Evolutionary conservation across 169 alveolate species (phyloP).

Genomic region (Babesia divergens): DNA sequence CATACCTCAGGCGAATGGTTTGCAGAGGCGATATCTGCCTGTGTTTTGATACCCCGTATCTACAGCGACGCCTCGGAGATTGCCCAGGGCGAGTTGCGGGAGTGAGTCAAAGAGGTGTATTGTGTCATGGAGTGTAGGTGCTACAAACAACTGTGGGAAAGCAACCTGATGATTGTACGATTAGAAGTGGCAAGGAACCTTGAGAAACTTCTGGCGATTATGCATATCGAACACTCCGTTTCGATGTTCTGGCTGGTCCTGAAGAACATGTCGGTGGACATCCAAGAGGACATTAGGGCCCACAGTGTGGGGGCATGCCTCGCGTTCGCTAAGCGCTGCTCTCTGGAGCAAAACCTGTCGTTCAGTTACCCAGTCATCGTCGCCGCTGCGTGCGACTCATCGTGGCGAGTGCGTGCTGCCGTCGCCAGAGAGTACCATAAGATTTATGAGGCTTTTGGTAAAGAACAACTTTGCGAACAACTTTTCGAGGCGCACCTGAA

Average conservation of each 20-base stretch:
- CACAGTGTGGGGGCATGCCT: conserved; percentile 55
- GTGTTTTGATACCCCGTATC: conserved; percentile 42
- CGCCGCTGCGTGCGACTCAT: conserved; percentile 56
- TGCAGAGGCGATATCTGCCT: conserved; percentile 58
- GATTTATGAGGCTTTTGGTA: conserved; percentile 50
- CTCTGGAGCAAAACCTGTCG: conserved; percentile 53
- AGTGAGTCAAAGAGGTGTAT: background rate
- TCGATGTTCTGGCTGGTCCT: conserved; percentile 70
- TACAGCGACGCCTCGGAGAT: conserved; percentile 55
- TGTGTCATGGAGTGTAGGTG: background rate
- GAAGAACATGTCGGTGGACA: conserved; percentile 62
- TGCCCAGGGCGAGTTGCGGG: conserved; percentile 36
- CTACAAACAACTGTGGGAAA: conserved; percentile 59
- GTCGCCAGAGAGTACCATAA: conserved; percentile 21
- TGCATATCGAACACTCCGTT: conserved; percentile 56
- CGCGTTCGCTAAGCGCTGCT: conserved; percentile 56
- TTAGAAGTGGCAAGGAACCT: conserved; percentile 58
- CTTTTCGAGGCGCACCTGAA: conserved; percentile 29
- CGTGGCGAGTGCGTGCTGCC: conserved; percentile 61
- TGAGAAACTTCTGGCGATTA: conserved; percentile 21
- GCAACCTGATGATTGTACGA: conserved; percentile 36
- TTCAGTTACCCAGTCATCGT: conserved; percentile 46
- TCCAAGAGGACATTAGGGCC: conserved; percentile 52
- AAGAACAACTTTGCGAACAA: conserved; percentile 16
- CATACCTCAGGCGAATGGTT: conserved; percentile 59